Percentiles rank a stretch among this genome's conserved stretches.
phyloP scores from a whole-genome alignment of 164 flowering plant species.

The Aristolochia fimbriata region DNA sequence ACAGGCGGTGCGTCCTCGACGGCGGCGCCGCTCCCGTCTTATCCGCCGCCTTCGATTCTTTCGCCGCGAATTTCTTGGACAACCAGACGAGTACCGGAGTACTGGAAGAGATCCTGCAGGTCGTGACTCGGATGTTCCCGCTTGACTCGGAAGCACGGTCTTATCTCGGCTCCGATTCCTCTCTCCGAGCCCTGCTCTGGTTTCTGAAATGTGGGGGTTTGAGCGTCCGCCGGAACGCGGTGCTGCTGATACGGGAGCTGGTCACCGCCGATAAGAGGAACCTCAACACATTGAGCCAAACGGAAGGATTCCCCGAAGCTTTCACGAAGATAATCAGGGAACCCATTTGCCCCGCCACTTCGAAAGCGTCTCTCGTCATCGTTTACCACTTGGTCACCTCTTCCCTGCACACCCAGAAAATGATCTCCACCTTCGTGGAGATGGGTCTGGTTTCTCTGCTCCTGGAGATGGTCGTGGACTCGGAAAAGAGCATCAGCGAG shows the following conservation, averaged over 20 bases:
- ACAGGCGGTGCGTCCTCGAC: conserved; percentile 29
- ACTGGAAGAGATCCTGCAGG: conserved; percentile 37
- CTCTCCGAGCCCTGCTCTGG: conserved; percentile 37
- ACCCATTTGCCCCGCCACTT: conserved; percentile 47
- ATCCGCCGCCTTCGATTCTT: conserved; percentile 29
- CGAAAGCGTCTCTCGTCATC: conserved; percentile 41
- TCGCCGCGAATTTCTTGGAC: conserved; percentile 18
- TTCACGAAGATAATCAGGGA: conserved; percentile 37
- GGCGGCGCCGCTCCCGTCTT: conserved; percentile 27
- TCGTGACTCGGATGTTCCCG: conserved; percentile 27
- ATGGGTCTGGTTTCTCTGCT: conserved; percentile 43
- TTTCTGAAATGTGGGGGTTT: conserved; percentile 34
- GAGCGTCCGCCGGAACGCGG: conserved; percentile 35
- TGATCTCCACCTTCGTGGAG: conserved; percentile 18
- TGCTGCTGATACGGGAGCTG: conserved; percentile 33
- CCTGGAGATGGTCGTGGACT: conserved; percentile 45
- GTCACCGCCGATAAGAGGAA: conserved; percentile 20
- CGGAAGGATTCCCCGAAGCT: conserved; percentile 20
- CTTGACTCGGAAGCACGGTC: conserved; percentile 26
- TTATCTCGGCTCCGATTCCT: conserved; percentile 23
- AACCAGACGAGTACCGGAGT: conserved; percentile 3
- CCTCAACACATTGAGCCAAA: no score
- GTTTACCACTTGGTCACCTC: conserved; percentile 37
- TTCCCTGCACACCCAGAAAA: conserved; percentile 4
- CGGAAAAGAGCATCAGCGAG: conserved; percentile 53